Percentiles rank a stretch among this genome's conserved stretches.
Evolutionary conservation across 441 rosid species (phyloP).

Genomic region (Caryocar brasiliense): DNA sequence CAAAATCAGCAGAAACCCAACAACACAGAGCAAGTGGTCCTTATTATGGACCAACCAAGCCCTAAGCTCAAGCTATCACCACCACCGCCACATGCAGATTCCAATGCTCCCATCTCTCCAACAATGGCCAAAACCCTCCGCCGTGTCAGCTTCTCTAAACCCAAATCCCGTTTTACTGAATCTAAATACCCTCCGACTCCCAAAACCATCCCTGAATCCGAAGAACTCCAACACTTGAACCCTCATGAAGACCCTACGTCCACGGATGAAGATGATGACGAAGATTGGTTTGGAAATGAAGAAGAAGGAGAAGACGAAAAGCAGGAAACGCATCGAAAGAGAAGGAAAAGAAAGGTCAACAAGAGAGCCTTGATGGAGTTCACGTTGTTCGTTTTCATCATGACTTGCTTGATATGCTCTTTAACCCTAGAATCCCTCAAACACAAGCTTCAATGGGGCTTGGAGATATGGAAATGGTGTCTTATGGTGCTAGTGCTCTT

Average conservation of each 20-base stretch:
- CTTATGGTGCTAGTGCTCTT: conserved; percentile 22
- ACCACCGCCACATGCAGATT: neutral
- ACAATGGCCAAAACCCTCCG: conserved; percentile 5
- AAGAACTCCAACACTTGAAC: conserved; percentile 11
- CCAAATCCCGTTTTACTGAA: conserved; percentile 18
- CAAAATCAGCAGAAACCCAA: neutral
- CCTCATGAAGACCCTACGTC: neutral
- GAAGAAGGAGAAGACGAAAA: conserved; percentile 5
- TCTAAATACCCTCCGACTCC: neutral
- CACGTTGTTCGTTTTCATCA: conserved; percentile 22
- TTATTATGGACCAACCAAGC: conserved; percentile 11
- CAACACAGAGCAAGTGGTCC: conserved; percentile 15
- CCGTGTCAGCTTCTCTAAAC: conserved; percentile 17
- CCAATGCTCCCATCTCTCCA: neutral
- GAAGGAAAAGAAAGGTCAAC: conserved; percentile 19
- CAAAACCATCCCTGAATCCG: conserved; percentile 12
- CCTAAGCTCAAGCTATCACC: neutral
- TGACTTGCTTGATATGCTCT: conserved; percentile 22
- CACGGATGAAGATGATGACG: conserved; percentile 17
- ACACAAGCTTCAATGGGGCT: conserved; percentile 11
- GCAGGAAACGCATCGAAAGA: neutral
- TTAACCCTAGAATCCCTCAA: conserved; percentile 16
- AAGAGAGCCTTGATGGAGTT: conserved; percentile 24
- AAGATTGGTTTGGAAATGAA: conserved; percentile 19
- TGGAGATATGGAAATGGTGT: conserved; percentile 27